Conservation (phyloP, 306 rosid species). For the Cercis canadensis region DNA sequence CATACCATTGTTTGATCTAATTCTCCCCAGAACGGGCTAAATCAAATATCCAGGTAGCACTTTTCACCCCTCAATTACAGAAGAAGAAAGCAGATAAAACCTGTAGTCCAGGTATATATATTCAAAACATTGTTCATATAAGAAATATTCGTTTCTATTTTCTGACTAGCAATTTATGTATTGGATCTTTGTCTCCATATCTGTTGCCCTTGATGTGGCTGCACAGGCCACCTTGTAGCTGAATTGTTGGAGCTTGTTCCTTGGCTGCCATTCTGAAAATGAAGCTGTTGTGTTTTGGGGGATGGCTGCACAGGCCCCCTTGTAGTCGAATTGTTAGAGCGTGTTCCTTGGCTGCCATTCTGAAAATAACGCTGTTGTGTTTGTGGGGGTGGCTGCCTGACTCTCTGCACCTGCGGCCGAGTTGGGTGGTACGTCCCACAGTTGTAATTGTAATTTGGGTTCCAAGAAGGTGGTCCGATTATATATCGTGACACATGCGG, state of each 20-base stretch:
- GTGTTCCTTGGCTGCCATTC: conserved; percentile 31
- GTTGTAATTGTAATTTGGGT: conserved; percentile 30
- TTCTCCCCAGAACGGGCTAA: too few species aligned
- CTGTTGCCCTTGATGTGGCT: too few species aligned
- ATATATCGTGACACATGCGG: conserved; percentile 43
- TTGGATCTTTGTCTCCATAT: conserved; percentile 58
- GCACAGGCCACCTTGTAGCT: conserved; percentile 29
- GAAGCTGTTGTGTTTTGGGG: conserved; percentile 4
- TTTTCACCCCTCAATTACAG: too few species aligned
- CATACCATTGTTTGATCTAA: too few species aligned
- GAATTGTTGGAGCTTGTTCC: conserved; percentile 34
- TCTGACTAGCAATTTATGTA: not conserved
- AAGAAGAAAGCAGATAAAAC: too few species aligned
- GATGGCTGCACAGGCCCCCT: conserved; percentile 29
- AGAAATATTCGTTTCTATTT: too few species aligned
- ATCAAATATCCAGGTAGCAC: too few species aligned
- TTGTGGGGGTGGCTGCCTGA: conserved; percentile 19
- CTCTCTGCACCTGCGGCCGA: conserved; percentile 34
- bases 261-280: conserved; percentile 22
- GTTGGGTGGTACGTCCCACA: conserved; percentile 36
- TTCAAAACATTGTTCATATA: too few species aligned
- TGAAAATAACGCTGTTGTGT: conserved; percentile 23
- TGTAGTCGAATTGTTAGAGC: conserved; percentile 29
- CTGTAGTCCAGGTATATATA: too few species aligned
- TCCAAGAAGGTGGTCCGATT: conserved; percentile 11